Evolutionary conservation across 148 eudicot genomes (phyloP), one percentile per base, ranked within the genome.

Genomic region (Oxyria digyna): DNA sequence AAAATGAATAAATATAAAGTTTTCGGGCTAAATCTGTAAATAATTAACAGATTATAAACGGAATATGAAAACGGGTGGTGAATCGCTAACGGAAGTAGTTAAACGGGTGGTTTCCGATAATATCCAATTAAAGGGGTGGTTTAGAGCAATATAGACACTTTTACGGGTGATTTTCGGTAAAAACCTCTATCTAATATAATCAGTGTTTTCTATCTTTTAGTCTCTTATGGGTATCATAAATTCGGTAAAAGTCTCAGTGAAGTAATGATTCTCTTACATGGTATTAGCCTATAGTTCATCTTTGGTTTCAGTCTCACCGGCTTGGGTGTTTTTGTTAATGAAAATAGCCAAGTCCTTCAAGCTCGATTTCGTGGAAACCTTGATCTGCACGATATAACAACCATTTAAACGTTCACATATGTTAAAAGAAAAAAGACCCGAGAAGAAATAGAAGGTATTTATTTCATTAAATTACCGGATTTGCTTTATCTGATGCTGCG

Each of bases 301-400:
- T 80, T 82, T 87, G 33, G 75, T 69, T 31, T 20, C 45, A 17
- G 74, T 49, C 38, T 73, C 79, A 76, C 77, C 82, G 33, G 71
- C 76, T 81, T 84, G 85, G 23, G 84, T 78, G 31, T 80, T 74
- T 76, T 84, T 85, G 83, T 89, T 92, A 76, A 92, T 82, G 13
- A 85, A 84, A 18, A 81, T 76, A 11, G 91, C 97, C 84, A 89
- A 77, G 10, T 89, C 91, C 87, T 89, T 92, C 75, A 82, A 74
- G 73, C 84, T 78, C 18, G 96, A 87, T 46, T 89, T 92, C 1
- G 85, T 74, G 17, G 94, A 75, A 45, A 92, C 72, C 64, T 73
- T 84, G 48, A 87, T 74, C 97, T 92, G 89, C 86, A 75, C 0
- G 21, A 66, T 18, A 42, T 40, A 24, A 37, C 13, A 45, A 20